These are phyloP conservation scores for Ophiosphaerella narmari DNA, from an alignment of 2,329 filamentous ascomycete genomes.

Conservation along the genomic window DNA sequence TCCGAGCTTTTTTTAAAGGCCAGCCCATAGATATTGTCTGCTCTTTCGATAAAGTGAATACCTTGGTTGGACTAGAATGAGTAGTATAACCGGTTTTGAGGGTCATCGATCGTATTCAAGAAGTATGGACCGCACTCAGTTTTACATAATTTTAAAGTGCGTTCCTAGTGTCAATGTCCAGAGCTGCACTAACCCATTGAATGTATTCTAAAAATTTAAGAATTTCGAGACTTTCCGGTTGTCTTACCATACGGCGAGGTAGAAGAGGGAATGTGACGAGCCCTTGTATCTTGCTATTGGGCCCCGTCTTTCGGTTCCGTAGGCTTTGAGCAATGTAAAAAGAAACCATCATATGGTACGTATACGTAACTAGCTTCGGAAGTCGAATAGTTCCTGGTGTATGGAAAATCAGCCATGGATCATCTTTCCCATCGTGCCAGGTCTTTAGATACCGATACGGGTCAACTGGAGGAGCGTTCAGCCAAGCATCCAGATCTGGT, in stretches of 20 bases:
- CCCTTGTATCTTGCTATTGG: constrained; percentile 1
- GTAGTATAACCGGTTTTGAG: constrained; percentile 10
- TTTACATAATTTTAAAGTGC: neutral
- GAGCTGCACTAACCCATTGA: constrained; percentile 6
- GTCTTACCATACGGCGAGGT: neutral
- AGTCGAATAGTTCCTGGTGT: constrained; percentile 43
- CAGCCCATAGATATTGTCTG: constrained; percentile 6
- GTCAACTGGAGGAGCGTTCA: neutral
- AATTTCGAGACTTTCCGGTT: neutral
- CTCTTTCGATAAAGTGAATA: constrained; percentile 1
- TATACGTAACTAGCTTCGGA: constrained; percentile 11
- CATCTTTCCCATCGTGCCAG: constrained; percentile 24
- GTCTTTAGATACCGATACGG: constrained; percentile 19
- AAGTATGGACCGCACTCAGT: constrained; percentile 4
- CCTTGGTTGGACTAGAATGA: constrained; percentile 3
- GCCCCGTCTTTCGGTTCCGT: constrained; percentile 1
- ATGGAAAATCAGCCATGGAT: constrained; percentile 34
- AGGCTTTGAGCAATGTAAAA: constrained; percentile 4
- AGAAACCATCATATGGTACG: constrained; percentile 11
- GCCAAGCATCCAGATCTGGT: constrained; percentile 1
- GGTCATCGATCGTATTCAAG: neutral
- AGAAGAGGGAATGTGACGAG: neutral
- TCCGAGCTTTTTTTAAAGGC: constrained; percentile 1
- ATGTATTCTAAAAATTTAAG: constrained; percentile 4
- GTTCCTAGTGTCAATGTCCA: constrained; percentile 1